These are phyloP conservation scores for Fusarium citri DNA, from an alignment of 2,329 filamentous ascomycete genomes.

Conservation along the genomic window DNA sequence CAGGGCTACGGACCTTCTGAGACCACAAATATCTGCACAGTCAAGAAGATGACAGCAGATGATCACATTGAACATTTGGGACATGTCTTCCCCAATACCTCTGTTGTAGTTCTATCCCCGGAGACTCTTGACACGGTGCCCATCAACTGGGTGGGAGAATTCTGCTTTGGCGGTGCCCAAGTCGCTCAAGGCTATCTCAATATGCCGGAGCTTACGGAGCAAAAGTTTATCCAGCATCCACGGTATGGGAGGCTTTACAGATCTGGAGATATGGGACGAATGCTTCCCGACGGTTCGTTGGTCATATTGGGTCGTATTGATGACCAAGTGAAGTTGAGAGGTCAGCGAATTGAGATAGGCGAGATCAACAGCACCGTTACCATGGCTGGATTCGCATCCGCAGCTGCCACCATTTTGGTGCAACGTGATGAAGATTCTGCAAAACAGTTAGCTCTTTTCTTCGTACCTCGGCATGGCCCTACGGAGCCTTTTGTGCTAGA, in stretches of 20 bases:
- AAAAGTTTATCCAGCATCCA: conserved; percentile 77
- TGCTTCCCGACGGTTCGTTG: conserved; percentile 81
- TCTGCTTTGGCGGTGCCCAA: conserved; percentile 89
- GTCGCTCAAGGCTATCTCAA: conserved; percentile 81
- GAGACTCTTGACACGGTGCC: conserved; percentile 67
- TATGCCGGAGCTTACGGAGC: conserved; percentile 68
- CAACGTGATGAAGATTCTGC: conserved; percentile 52
- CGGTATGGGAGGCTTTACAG: conserved; percentile 80
- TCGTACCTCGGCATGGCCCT: conserved; percentile 60
- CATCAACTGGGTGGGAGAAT: conserved; percentile 79
- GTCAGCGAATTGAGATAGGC: conserved; percentile 81
- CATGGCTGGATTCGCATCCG: conserved; percentile 61
- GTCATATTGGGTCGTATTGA: conserved; percentile 79
- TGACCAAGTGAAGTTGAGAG: conserved; percentile 84
- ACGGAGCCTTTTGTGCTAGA: conserved; percentile 53
- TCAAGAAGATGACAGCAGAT: conserved; percentile 68
- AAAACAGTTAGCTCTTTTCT: conserved; percentile 76
- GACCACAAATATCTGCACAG: conserved; percentile 87
- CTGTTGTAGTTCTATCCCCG: conserved; percentile 70
- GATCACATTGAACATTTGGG: conserved; percentile 83
- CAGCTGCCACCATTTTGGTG: conserved; percentile 73
- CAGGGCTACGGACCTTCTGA: conserved; percentile 89
- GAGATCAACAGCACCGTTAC: conserved; percentile 77
- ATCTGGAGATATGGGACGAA: conserved; percentile 83
- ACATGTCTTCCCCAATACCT: conserved; percentile 78